Evolutionary conservation across 1,284 basidiomycete species (phyloP).

Genomic region (Puccinia coronata): DNA sequence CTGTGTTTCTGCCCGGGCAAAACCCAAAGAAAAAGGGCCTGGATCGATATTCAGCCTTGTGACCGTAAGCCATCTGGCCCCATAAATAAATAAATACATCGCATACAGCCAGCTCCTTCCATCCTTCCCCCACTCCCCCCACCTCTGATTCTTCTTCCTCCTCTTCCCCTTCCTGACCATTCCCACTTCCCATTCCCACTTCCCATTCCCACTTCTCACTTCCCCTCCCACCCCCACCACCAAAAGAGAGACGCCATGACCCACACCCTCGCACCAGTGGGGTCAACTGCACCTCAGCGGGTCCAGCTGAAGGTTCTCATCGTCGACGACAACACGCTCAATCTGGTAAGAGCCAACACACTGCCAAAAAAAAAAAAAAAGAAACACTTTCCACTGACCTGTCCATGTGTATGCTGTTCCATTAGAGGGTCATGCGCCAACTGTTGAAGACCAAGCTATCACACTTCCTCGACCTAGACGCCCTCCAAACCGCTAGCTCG

Average conservation of each 20-base stretch:
- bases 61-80: neutral
- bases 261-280: neutral
- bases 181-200: too few species aligned
- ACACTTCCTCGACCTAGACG: constrained; percentile 19
- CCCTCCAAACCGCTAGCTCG: constrained; percentile 14
- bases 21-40: neutral
- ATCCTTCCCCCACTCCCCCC: neutral
- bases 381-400: neutral
- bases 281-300: neutral
- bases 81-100: neutral
- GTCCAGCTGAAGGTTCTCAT: constrained; percentile 20
- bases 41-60: too few species aligned
- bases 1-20: neutral
- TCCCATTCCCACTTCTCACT: too few species aligned
- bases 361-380: neutral
- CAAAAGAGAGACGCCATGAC: too few species aligned
- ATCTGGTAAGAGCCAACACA: constrained; percentile 16
- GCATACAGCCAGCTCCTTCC: too few species aligned
- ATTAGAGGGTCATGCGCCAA: constrained; percentile 36
- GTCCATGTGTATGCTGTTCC: neutral
- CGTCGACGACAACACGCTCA: constrained; percentile 37
- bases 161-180: constrained; percentile 12
- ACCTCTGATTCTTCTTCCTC: neutral
- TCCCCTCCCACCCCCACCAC: too few species aligned
- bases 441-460: constrained; percentile 26